Evolutionary conservation across 2,329 filamentous ascomycete species (phyloP), one percentile per base, ranked within the genome.

Genomic region (Xylariaceae sp.): DNA sequence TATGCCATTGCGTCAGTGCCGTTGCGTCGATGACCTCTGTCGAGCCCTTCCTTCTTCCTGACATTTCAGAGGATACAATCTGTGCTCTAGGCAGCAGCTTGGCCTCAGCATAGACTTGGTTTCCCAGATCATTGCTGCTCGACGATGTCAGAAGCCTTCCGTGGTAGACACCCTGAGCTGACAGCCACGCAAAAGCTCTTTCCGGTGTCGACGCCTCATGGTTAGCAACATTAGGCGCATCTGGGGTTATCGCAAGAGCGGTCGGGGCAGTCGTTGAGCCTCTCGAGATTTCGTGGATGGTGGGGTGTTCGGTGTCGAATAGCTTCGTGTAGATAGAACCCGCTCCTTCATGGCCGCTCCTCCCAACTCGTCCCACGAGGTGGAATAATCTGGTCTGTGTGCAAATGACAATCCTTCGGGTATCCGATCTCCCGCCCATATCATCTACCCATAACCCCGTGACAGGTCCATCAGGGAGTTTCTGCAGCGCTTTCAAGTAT

Each of bases 1-100:
- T 85, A 68, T 99, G 94, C 88, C 94, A 99, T 65, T 96, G 91
- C 6, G 92, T 96, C 57, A 99, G 75, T 0, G 88, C 85, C 68
- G 96, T 86, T 0, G 89, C 89, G 39, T 86, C 84, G 38, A 97
- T 86, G 1, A 83, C 79, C 54, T 95, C 90, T 48, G 88, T 80
- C 0, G 83, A 78, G 34, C 85, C 71, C 55, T 83, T 87, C 56
- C 79, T 82, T 19, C 86, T 86, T 55, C 81, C 81, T 1, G 83
- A 74, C 9, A 81, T 80, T 55, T 91, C 86, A 0, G 83, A 78
- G 2, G 83, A 79, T 1, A 89, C 83, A 40, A 97, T 81, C 52
- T 90, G 84, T 1, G 89, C 82, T 63, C 83, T 84, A 14, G 88
- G 75, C 47, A 97, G 73, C 73, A 96, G 78, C 69, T 87, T 94